Percentiles rank a stretch among this genome's conserved stretches.
phyloP scores from a whole-genome alignment of 768 basidiomycete species.

The Rhodotorula paludigena region DNA sequence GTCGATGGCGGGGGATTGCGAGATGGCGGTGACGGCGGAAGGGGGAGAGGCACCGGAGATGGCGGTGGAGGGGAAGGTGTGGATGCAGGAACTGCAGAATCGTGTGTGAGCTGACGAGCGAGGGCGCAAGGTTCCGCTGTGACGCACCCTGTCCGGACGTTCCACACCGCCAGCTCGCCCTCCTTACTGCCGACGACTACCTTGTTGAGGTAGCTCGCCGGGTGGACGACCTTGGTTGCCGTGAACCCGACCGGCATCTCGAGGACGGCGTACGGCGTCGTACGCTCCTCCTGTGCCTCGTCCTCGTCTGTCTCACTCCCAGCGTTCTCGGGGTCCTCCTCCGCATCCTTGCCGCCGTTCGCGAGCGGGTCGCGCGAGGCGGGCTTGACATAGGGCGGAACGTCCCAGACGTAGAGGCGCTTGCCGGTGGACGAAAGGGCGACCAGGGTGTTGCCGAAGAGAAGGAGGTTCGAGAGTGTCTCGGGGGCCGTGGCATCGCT shows the following conservation, averaged over 20 bases:
- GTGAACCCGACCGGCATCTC: slow-evolving; percentile 77
- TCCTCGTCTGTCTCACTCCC: slow-evolving; percentile 7
- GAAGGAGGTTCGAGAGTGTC: slow-evolving; percentile 59
- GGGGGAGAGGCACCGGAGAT: slow-evolving; percentile 52
- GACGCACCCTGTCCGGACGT: slow-evolving; percentile 71
- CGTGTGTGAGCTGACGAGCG: neutral
- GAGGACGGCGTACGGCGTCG: slow-evolving; percentile 64
- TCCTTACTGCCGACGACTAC: slow-evolving; percentile 74
- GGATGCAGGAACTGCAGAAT: slow-evolving; percentile 66
- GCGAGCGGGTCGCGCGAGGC: slow-evolving; percentile 38
- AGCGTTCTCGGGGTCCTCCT: neutral
- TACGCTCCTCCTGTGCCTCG: neutral
- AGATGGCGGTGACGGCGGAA: slow-evolving; percentile 66
- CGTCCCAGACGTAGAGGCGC: slow-evolving; percentile 74
- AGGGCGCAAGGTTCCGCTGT: neutral
- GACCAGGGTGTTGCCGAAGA: slow-evolving; percentile 77
- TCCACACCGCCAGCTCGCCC: slow-evolving; percentile 88
- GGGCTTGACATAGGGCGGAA: slow-evolving; percentile 55
- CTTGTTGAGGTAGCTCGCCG: slow-evolving; percentile 95
- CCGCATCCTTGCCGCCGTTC: neutral
- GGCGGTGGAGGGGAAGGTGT: slow-evolving; percentile 62
- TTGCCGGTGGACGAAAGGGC: slow-evolving; percentile 72
- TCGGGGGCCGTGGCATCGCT: slow-evolving; percentile 8
- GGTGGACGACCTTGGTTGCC: slow-evolving; percentile 80
- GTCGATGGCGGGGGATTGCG: slow-evolving; percentile 92